These are phyloP conservation scores for Herpotrichia juniperi DNA, from an alignment of 2,329 filamentous ascomycete genomes.

Conservation along the genomic window DNA sequence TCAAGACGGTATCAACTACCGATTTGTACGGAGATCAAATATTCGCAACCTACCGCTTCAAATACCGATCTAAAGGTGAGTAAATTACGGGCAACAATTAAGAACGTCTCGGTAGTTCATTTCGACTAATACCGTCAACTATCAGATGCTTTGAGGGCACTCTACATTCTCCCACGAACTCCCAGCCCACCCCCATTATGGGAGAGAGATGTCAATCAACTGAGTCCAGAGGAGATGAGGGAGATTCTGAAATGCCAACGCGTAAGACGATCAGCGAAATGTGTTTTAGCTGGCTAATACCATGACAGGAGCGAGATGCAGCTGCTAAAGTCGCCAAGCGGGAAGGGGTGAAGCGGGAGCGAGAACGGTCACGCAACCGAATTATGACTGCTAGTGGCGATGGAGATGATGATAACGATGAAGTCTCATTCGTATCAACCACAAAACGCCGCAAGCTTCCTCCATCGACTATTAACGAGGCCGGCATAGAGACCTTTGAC, in stretches of 20 bases:
- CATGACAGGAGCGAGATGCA: not conserved
- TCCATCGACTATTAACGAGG: conserved; percentile 9
- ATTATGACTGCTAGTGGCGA: not conserved
- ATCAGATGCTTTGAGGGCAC: conserved; percentile 33
- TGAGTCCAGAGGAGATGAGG: conserved; percentile 21
- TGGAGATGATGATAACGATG: conserved; percentile 6
- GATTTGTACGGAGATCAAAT: conserved; percentile 1
- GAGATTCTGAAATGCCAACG: conserved; percentile 22
- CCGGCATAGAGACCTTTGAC: conserved; percentile 23
- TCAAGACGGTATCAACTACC: not conserved
- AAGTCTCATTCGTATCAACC: conserved; percentile 16
- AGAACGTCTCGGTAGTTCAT: too few species aligned
- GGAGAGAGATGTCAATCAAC: conserved; percentile 14
- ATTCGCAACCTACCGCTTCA: conserved; percentile 24
- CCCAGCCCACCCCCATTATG: conserved; percentile 30
- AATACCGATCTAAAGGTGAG: conserved; percentile 24
- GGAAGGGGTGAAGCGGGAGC: conserved; percentile 7
- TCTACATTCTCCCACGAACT: conserved; percentile 37
- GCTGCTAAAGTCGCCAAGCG: conserved; percentile 10
- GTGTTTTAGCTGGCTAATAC: too few species aligned
- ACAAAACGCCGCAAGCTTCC: conserved; percentile 11
- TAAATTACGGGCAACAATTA: too few species aligned
- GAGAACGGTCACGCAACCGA: not conserved
- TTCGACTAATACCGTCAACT: too few species aligned
- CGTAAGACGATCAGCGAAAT: conserved; percentile 5